Conservation (phyloP, 2,329 filamentous ascomycete species). For the Lachnum nothofagi region DNA sequence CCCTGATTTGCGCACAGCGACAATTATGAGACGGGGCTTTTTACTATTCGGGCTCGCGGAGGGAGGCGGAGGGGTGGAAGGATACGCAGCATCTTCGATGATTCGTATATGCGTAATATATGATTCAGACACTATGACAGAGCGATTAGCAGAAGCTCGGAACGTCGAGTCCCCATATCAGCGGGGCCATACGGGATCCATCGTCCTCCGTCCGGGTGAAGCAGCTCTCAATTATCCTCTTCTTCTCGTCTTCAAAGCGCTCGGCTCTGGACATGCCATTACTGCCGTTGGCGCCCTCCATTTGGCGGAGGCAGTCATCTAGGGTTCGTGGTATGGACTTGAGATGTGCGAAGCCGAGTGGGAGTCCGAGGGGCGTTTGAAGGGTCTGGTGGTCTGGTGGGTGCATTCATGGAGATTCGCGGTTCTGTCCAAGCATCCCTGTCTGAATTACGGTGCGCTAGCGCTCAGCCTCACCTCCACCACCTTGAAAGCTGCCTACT, state of each 20-base stretch:
- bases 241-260: constrained; percentile 94
- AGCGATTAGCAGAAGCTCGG: constrained; percentile 20
- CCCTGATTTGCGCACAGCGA: constrained; percentile 87
- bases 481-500: too few relatives aligned
- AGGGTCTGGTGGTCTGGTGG: too few relatives aligned
- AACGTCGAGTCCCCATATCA: constrained; percentile 1
- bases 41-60: constrained; percentile 68
- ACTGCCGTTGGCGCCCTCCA: constrained; percentile 31
- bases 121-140: constrained; percentile 66
- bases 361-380: too few relatives aligned
- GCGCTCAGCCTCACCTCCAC: too few relatives aligned
- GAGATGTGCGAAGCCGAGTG: background rate
- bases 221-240: constrained; percentile 88
- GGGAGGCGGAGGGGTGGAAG: constrained; percentile 78
- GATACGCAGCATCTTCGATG: constrained; percentile 76
- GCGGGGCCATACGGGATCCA: constrained; percentile 60
- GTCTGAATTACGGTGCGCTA: too few relatives aligned
- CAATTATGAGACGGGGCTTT: constrained; percentile 86
- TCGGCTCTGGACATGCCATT: constrained; percentile 52
- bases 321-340: constrained; percentile 19
- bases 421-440: too few relatives aligned
- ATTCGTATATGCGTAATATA: constrained; percentile 98
- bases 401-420: too few relatives aligned
- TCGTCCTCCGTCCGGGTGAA: constrained; percentile 86
- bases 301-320: constrained; percentile 32